Conservation (phyloP, 805 yeast genomes). For the Yarrowia sp. region DNA sequence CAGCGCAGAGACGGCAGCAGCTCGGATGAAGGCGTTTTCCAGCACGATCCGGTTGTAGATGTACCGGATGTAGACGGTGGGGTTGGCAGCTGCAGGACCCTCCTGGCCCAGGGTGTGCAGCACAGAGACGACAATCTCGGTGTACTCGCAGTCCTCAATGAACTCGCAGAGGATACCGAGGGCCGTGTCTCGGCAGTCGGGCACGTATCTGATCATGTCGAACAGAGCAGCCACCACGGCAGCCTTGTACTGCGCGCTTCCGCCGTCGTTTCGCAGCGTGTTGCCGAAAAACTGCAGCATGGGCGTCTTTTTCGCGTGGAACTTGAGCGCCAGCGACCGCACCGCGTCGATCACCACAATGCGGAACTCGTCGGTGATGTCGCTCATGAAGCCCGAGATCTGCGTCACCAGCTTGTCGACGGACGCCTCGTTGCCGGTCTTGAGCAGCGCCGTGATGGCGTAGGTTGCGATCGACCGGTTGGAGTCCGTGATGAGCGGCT, state of each 20-base stretch:
- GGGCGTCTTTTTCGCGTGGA: slow-evolving; percentile 86
- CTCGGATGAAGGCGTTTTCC: slow-evolving; percentile 93
- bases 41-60: slow-evolving; percentile 95
- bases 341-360: slow-evolving; percentile 94
- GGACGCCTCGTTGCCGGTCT: slow-evolving; percentile 88
- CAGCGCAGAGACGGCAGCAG: slow-evolving; percentile 92
- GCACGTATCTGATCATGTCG: slow-evolving; percentile 86
- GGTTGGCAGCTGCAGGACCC: slow-evolving; percentile 86
- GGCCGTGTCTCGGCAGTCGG: slow-evolving; percentile 81
- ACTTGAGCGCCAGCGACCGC: slow-evolving; percentile 87
- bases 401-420: slow-evolving; percentile 90
- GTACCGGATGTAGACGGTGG: slow-evolving; percentile 91
- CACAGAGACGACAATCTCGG: slow-evolving; percentile 91
- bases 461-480: slow-evolving; percentile 94
- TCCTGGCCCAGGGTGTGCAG: slow-evolving; percentile 91
- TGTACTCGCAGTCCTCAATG: slow-evolving; percentile 97
- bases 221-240: slow-evolving; percentile 90
- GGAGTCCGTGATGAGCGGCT: slow-evolving; percentile 82
- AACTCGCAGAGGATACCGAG: slow-evolving; percentile 92
- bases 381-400: slow-evolving; percentile 87
- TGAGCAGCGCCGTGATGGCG: slow-evolving; percentile 93
- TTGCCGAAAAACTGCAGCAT: slow-evolving; percentile 84
- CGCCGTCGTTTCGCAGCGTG: slow-evolving; percentile 89
- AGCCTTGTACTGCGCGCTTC: slow-evolving; percentile 75
- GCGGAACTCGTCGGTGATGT: slow-evolving; percentile 94